These are phyloP conservation scores for Scheffersomyces quercinus DNA, from an alignment of 1,139 yeast species.

Conservation along the genomic window DNA sequence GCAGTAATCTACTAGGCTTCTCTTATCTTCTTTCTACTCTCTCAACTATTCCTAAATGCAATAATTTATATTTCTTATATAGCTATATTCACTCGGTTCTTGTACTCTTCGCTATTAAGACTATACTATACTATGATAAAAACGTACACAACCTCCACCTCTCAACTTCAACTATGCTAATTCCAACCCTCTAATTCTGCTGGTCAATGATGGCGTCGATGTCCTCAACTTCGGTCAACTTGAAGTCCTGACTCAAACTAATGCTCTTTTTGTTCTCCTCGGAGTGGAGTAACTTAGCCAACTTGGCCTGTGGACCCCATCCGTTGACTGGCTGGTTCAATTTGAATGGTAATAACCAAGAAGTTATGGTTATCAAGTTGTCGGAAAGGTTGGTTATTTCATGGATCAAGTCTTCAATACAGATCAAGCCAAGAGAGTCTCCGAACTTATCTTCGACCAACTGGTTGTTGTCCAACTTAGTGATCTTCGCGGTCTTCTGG, in stretches of 20 bases:
- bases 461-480: constrained; percentile 69
- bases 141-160: too few relatives aligned
- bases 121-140: too few relatives aligned
- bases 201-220: constrained; percentile 65
- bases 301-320: constrained; percentile 62
- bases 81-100: too few relatives aligned
- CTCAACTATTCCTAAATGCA: too few relatives aligned
- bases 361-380: constrained; percentile 56
- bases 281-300: constrained; percentile 49
- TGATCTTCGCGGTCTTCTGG: constrained; percentile 25
- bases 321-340: constrained; percentile 72
- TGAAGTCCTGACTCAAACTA: constrained; percentile 64
- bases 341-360: constrained; percentile 69
- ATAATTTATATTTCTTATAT: too few relatives aligned
- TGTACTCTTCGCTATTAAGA: too few relatives aligned
- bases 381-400: constrained; percentile 66
- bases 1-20: too few relatives aligned
- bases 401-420: constrained; percentile 78
- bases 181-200: constrained; percentile 43
- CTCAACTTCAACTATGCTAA: too few relatives aligned
- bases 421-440: constrained; percentile 62
- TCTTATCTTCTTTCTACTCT: too few relatives aligned
- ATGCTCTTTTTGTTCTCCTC: constrained; percentile 47
- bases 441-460: constrained; percentile 73
- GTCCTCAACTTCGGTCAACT: constrained; percentile 61